Base-by-base conservation (phyloP, 768 basidiomycete genomes). In the Rhodosporidiobolus sp. region DNA sequence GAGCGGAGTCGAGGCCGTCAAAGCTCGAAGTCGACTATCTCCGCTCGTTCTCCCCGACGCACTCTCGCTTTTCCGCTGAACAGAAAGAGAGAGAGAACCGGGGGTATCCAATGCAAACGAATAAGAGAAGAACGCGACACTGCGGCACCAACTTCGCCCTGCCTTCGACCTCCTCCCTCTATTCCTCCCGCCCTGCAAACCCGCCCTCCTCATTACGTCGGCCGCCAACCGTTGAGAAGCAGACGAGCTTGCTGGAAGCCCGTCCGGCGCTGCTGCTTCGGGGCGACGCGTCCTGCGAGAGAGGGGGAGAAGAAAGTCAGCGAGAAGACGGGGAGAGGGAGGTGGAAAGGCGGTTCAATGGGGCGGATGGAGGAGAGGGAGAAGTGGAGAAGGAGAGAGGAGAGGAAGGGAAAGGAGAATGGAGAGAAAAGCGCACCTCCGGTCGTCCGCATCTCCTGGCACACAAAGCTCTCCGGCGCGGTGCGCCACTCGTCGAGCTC, bases 391-490 rank as follows among this genome's bases (percentile, higher is more conserved):
- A n/a, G 48, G 34, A 22, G 14, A 26, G 38, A 14, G 43, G 1
- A 28, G 35, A 43, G 26, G 16, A 28, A 45, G 26, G n/a, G n/a
- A 5, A 19, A 35, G 58, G 45, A 28, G 45, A 17, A 45, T n/a
- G 6, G 58, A 46, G 49, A n/a, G 6, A 24, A 52, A 17, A 38
- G 68, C 65, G 38, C 43, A 52, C 82, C 82, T 54, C 82, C 82
- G 3, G 83, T 83, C 59, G 82, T 83, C 69, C 82, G 76, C 83
- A 83, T 83, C 81, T 99, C 96, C 82, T 98, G 96, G 79, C 96
- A 99, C 11, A 97, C 94, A 81, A 96, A 99, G 74, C 90, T 92
- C 80, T 97, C 94, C 0, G 96, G 96, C 10, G 96, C 92, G 35
- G 92, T 91, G 65, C 92, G 90, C 94, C 94, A 98, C 79, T 96